Evolutionary conservation across 2,329 filamentous ascomycete species (phyloP).

Genomic region (Aureobasidium musti): DNA sequence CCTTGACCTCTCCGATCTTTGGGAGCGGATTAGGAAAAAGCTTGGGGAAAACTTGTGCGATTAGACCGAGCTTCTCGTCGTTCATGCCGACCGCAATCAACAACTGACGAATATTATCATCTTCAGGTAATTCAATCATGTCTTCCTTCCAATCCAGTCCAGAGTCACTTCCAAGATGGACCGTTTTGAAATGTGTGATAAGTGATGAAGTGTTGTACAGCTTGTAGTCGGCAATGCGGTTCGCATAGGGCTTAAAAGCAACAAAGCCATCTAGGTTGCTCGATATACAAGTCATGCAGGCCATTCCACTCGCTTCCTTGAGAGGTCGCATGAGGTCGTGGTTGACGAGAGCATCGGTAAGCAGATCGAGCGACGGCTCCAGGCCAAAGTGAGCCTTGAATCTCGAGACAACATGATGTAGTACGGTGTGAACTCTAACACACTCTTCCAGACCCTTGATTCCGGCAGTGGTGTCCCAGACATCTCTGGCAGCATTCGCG

Average conservation of each 20-base stretch:
- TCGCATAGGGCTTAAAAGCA: slow-evolving; percentile 40
- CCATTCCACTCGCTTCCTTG: slow-evolving; percentile 49
- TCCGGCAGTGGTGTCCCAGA: slow-evolving; percentile 63
- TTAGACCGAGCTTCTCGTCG: slow-evolving; percentile 50
- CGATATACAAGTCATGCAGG: slow-evolving; percentile 46
- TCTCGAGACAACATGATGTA: slow-evolving; percentile 62
- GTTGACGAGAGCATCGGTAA: slow-evolving; percentile 49
- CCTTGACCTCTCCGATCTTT: slow-evolving; percentile 42
- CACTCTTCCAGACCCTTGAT: slow-evolving; percentile 64
- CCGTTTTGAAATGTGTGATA: slow-evolving; percentile 61
- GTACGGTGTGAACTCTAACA: slow-evolving; percentile 63
- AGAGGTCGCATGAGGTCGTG: slow-evolving; percentile 47
- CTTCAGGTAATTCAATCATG: slow-evolving; percentile 62
- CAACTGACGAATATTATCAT: slow-evolving; percentile 52
- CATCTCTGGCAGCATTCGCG: slow-evolving; percentile 57
- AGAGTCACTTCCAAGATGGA: slow-evolving; percentile 47
- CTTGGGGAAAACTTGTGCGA: slow-evolving; percentile 40
- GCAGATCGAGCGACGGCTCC: slow-evolving; percentile 60
- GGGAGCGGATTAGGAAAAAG: slow-evolving; percentile 48
- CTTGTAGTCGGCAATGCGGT: slow-evolving; percentile 44
- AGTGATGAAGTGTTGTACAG: slow-evolving; percentile 56
- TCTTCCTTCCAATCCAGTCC: slow-evolving; percentile 59
- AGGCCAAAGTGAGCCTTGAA: slow-evolving; percentile 62
- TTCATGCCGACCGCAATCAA: slow-evolving; percentile 59
- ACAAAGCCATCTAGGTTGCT: slow-evolving; percentile 35